Evolutionary conservation across 83 land plant genomes (phyloP), one percentile per base, ranked within the genome.

Genomic region (Picea engelmannii): DNA sequence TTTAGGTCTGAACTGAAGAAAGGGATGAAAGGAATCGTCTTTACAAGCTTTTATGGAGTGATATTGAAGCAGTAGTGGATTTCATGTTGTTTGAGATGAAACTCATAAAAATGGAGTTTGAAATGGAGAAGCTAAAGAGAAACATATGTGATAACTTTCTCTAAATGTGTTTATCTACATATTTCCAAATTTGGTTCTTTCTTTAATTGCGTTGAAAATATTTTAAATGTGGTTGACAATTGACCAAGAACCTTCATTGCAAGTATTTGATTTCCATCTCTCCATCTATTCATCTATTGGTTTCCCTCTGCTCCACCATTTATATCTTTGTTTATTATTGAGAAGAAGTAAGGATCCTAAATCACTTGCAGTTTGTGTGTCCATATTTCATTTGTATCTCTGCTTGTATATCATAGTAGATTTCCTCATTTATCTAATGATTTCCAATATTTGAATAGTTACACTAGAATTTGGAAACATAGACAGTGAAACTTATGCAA

Each of bases 31-130:
- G 55, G 12, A 49, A 9, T 9, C 55, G 2, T 49, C 55, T 49
- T 9, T 49, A 49, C 55, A 49, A 49, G 55, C 9, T 2, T 49
- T 0, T 49, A 12, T 49, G 12, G 55, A 49, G 55, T 1, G 55
- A 49, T 49, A 12, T 2, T 35, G 73, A 68, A 68, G 40, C 44
- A 68, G 18, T 16, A 31, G 8, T 68, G 73, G 73, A 68, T 31
- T 68, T 18, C 42, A 68, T 35, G 73, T 31, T 31, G 40, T 13
- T 68, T 68, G 73, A 68, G 73, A 35, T 68, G 6, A 68, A 40
- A 68, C 38, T 35, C 6, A 35, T 35, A 0, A 68, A 68, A 68
- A 68, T 68, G 73, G 73, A 68, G 73, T 40, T 68, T 68, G 73
- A 68, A 68, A 68, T 24, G 13, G 73, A 68, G 42, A 68, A 40